Conservation (phyloP, 176 grass and related monocot genomes). For the Carex parvula region DNA sequence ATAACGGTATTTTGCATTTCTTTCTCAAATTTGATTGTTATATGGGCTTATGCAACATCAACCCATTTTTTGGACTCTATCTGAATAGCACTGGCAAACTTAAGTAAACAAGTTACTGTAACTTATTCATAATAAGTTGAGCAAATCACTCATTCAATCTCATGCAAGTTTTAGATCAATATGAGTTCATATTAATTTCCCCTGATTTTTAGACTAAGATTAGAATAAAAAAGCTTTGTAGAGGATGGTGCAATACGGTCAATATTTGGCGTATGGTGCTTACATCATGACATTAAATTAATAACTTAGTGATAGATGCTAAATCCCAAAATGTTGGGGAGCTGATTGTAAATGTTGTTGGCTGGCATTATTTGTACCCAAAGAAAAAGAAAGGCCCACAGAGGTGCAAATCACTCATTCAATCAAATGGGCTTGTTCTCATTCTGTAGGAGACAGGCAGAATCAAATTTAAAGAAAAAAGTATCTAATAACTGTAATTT, state of each 20-base stretch:
- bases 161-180: not conserved
- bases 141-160: not conserved
- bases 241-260: not conserved
- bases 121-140: not conserved
- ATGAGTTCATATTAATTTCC: not conserved
- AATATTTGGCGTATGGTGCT: too few species aligned
- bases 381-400: too few species aligned
- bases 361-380: too few species aligned
- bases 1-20: conserved; percentile 34
- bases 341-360: too few species aligned
- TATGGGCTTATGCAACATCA: not conserved
- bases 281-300: too few species aligned
- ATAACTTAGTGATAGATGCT: too few species aligned
- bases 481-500: too few species aligned
- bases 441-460: not conserved
- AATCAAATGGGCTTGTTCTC: not conserved
- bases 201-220: not conserved
- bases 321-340: too few species aligned
- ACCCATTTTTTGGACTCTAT: not conserved
- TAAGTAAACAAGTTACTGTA: not conserved
- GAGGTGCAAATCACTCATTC: too few species aligned
- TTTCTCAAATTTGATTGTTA: not conserved
- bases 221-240: not conserved
- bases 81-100: not conserved
- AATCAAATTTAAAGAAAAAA: not conserved